Percentiles rank a stretch among this genome's conserved stretches.
phyloP scores from a whole-genome alignment of 345 rosid species.

The Linum lewisii region DNA sequence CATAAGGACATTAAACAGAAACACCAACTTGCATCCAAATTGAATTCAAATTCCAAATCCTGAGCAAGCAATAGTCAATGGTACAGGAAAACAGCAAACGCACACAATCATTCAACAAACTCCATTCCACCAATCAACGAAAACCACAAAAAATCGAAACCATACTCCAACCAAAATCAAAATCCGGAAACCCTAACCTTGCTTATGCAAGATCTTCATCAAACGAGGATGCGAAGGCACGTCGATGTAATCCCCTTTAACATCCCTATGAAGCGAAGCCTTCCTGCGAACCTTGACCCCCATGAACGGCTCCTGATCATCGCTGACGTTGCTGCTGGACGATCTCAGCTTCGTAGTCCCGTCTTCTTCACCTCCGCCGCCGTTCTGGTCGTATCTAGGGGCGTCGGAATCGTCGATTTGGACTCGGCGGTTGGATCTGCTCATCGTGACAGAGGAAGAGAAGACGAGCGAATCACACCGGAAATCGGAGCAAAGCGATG shows the following conservation, averaged over 20 bases:
- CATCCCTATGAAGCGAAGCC: constrained; percentile 72
- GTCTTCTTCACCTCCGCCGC: constrained; percentile 21
- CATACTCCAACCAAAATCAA: not conserved
- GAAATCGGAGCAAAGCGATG: too few species aligned
- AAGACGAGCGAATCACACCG: not conserved
- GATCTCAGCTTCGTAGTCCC: constrained; percentile 23
- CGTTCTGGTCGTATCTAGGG: constrained; percentile 27
- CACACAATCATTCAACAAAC: not conserved
- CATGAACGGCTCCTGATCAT: constrained; percentile 77
- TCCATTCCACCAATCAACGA: not conserved
- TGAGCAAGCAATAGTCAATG: too few species aligned
- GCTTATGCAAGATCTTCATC: constrained; percentile 70
- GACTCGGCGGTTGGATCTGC: constrained; percentile 33
- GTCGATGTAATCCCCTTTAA: constrained; percentile 78
- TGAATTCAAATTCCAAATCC: too few species aligned
- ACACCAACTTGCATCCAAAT: too few species aligned
- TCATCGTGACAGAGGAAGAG: constrained; percentile 22
- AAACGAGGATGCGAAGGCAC: constrained; percentile 55
- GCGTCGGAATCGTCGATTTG: constrained; percentile 37
- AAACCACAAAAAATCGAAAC: not conserved
- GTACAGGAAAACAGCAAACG: too few species aligned
- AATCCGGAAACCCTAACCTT: constrained; percentile 36
- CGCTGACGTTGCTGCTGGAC: constrained; percentile 40
- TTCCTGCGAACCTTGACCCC: constrained; percentile 72
- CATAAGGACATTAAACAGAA: too few species aligned